Conservation (phyloP, 306 rosid species). For the Hippophae gyantsensis region DNA sequence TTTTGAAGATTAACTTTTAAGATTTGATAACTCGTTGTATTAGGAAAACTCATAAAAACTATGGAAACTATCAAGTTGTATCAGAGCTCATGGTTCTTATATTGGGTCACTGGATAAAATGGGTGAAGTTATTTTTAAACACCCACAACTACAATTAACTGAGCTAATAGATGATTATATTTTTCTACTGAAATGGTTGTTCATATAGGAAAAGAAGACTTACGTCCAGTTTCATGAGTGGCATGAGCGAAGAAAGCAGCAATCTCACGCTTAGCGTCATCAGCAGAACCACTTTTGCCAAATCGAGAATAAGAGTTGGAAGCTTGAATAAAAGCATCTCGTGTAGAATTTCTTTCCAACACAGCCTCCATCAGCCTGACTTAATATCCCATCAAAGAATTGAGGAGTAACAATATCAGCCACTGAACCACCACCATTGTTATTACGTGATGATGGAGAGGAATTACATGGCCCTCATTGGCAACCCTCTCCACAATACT, state of each 20-base stretch:
- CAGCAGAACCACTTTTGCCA: conserved; percentile 2
- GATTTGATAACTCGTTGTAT: no score
- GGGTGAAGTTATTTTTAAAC: no score
- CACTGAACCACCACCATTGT: conserved; percentile 1
- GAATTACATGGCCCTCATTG: conserved; percentile 8
- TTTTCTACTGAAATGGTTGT: background rate
- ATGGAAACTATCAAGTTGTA: no score
- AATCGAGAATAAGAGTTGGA: conserved; percentile 8
- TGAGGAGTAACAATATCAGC: conserved; percentile 11
- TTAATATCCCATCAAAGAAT: conserved; percentile 19
- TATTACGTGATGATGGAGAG: background rate
- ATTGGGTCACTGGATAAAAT: no score
- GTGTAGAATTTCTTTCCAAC: conserved; percentile 24
- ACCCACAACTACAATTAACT: no score
- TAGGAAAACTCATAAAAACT: no score
- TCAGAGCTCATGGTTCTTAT: no score
- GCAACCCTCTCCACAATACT: conserved; percentile 17
- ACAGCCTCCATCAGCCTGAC: conserved; percentile 15
- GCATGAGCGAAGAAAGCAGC: conserved; percentile 31
- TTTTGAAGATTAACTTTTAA: no score
- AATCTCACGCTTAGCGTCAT: conserved; percentile 25
- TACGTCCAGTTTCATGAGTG: conserved; percentile 25
- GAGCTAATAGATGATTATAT: background rate
- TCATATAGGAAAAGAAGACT: background rate
- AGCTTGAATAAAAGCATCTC: conserved; percentile 23